Conservation (phyloP, 2,329 filamentous ascomycete genomes). For the Atkinsonella hypoxylon region DNA sequence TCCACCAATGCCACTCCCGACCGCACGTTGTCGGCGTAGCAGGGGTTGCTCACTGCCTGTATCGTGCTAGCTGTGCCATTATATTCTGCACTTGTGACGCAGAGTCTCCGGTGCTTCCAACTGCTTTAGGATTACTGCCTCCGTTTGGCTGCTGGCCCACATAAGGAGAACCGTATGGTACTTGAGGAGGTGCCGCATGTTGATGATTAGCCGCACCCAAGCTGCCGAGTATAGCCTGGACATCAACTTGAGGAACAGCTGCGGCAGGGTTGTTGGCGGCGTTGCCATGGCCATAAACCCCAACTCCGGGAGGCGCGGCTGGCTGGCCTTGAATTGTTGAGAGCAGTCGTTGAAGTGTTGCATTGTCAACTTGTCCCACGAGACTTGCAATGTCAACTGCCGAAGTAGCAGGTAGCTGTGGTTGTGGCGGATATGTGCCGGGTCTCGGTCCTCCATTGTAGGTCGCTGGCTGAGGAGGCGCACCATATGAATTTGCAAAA, state of each 20-base stretch:
- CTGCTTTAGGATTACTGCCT: constrained; percentile 11
- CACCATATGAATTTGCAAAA: constrained; percentile 21
- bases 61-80: constrained; percentile 59
- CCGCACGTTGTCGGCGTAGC: background rate
- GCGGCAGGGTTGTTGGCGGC: constrained; percentile 9
- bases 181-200: constrained; percentile 13
- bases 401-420: constrained; percentile 22
- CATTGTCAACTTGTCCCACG: constrained; percentile 56
- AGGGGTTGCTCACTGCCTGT: constrained; percentile 35
- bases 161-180: constrained; percentile 19
- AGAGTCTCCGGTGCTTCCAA: constrained; percentile 19
- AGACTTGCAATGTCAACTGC: constrained; percentile 48
- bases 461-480: constrained; percentile 14
- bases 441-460: constrained; percentile 17
- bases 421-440: constrained; percentile 21
- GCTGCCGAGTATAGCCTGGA: constrained; percentile 34
- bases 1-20: background rate
- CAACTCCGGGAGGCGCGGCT: constrained; percentile 1
- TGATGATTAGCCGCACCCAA: constrained; percentile 18
- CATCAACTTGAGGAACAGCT: constrained; percentile 25
- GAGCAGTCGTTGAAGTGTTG: constrained; percentile 58
- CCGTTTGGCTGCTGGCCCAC: constrained; percentile 19
- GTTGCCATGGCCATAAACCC: constrained; percentile 4
- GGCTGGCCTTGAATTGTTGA: constrained; percentile 35
- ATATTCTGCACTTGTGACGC: constrained; percentile 56